These are phyloP conservation scores for Naematelia encephala DNA, from an alignment of 768 basidiomycete genomes.

Conservation along the genomic window DNA sequence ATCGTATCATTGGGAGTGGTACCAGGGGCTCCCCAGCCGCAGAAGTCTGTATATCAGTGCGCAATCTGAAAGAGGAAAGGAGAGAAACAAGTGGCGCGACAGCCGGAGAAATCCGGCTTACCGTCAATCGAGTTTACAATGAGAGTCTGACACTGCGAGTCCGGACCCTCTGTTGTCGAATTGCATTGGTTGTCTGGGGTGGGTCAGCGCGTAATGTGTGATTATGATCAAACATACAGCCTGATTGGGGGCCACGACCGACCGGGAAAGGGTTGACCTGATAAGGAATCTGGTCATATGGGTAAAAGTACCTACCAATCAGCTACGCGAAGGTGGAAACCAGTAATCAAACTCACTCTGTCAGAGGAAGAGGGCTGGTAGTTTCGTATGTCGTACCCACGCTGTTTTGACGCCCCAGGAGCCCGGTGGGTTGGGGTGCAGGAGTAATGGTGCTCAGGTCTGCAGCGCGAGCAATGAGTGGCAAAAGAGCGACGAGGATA, in stretches of 20 bases:
- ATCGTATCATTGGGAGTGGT: constrained; percentile 6
- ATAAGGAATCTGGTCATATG: constrained; percentile 8
- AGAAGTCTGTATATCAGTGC: constrained; percentile 8
- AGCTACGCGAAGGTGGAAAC: neutral
- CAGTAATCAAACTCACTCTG: constrained; percentile 2
- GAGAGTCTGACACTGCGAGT: constrained; percentile 15
- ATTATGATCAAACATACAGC: constrained; percentile 9
- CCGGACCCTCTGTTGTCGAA: constrained; percentile 10
- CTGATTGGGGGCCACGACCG: constrained; percentile 14
- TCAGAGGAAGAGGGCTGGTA: constrained; percentile 15
- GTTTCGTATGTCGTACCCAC: constrained; percentile 11
- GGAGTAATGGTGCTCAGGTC: constrained; percentile 5
- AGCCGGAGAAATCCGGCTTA: constrained; percentile 2
- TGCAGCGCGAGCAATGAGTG: neutral
- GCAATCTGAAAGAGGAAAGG: too few species aligned
- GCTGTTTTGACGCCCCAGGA: neutral
- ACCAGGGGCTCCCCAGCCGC: constrained; percentile 12
- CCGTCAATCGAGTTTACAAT: constrained; percentile 8
- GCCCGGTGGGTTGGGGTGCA: neutral
- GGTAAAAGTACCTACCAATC: constrained; percentile 10
- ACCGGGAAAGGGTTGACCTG: constrained; percentile 15
- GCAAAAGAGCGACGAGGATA: neutral
- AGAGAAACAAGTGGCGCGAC: too few species aligned
- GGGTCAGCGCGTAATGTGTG: neutral
- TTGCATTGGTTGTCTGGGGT: constrained; percentile 16